These are phyloP conservation scores for Sporisorium graminicola DNA, from an alignment of 1,284 basidiomycete genomes.

Conservation along the genomic window DNA sequence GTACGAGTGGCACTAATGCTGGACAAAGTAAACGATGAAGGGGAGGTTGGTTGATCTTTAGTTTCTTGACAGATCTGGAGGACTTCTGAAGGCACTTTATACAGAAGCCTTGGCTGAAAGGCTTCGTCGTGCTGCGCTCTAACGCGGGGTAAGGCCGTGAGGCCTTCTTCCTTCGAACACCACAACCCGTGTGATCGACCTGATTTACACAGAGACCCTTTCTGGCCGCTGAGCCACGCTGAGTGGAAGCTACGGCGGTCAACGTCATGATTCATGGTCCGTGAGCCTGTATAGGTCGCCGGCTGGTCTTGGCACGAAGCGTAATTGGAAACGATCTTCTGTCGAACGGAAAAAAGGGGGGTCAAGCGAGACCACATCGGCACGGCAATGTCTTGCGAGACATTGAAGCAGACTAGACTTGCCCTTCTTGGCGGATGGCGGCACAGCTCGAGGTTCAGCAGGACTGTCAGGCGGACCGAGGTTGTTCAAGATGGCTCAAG, in stretches of 20 bases:
- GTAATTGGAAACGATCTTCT: not conserved
- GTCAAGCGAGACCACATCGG: slow-evolving; percentile 17
- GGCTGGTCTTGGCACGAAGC: slow-evolving; percentile 30
- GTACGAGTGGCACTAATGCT: too few relatives aligned
- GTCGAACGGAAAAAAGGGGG: not conserved
- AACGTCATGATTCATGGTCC: slow-evolving; percentile 2
- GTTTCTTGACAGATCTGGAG: not conserved
- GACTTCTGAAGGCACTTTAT: slow-evolving; percentile 27
- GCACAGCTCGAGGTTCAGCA: not conserved
- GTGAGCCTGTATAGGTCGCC: slow-evolving; percentile 19
- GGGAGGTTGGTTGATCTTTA: too few relatives aligned
- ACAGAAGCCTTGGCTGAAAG: slow-evolving; percentile 1
- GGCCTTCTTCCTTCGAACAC: not conserved
- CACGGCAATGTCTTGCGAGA: slow-evolving; percentile 17
- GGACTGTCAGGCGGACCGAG: not conserved
- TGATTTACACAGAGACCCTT: not conserved
- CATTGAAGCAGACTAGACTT: not conserved
- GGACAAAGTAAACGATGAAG: too few relatives aligned
- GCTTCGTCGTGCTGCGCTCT: too few relatives aligned
- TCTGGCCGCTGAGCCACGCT: not conserved
- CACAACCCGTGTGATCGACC: not conserved
- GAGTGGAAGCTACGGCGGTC: not conserved
- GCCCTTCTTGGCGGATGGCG: not conserved
- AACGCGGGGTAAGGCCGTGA: not conserved
- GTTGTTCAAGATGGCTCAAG: not conserved